Base-by-base conservation (phyloP, 1,139 yeast species). In the Blastobotrys capitulatus region DNA sequence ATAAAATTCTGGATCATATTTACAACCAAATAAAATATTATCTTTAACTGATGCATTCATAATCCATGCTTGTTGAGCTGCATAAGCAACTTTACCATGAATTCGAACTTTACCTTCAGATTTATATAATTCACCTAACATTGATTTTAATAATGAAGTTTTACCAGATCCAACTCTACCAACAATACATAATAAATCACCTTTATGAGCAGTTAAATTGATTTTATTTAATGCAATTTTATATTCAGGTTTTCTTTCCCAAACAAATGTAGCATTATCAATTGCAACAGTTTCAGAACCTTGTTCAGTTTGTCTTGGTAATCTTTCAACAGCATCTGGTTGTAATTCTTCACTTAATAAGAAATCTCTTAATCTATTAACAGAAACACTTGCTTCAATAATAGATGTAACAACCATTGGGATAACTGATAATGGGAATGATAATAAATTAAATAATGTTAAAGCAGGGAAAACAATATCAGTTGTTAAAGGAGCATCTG, bases 391-490 rank as follows among this genome's bases (percentile, higher is more conserved):
- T 1, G 97, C 90, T 67, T 92, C 98, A 53, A 92, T 83, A 50
- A 88, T 70, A 48, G 87, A 78, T 26, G 96, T 83, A 55, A 92
- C 80, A 18, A 92, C 94, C 80, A 82, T 87, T 42, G 98, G 98
- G 54, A 92, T 77, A 38, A 88, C 86, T n/a, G 95, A 92, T 57
- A 92, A 76, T 47, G 99, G 98, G 79, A 94, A 92, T 2, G 85
- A 77, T 54, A 92, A 76, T 63, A 92, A 73, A 65, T 90, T 92
- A 61, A 68, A 68, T 57, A 92, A 75, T 1, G 97, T 78, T 57
- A 92, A 75, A 1, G 97, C 96, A 13, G 99, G 97, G 78, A 92
- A 92, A 10, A 92, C 97, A 59, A 90, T 76, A 60, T 92, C 97
- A 12, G 97, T 88, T 1, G 94, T 78, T 61, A 92, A 77, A 41